Evolutionary conservation across 2,329 filamentous ascomycete species (phyloP).

Genomic region (Immersiporthe knoxdaviesiana): DNA sequence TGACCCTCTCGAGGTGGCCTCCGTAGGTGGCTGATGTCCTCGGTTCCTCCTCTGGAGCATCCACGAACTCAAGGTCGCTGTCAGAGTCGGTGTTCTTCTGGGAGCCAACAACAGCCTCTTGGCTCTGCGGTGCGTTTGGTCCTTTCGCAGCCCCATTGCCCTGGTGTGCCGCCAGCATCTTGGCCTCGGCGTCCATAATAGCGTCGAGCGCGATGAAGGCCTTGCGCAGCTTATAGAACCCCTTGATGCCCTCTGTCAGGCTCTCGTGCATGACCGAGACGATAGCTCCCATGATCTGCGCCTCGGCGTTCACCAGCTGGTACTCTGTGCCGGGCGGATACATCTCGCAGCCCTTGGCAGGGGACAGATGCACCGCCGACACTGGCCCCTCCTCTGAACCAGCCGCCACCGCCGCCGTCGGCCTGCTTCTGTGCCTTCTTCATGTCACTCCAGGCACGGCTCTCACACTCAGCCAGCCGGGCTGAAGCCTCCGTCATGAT

Average conservation of each 20-base stretch:
- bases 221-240: slow-evolving; percentile 90
- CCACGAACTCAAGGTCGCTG: slow-evolving; percentile 57
- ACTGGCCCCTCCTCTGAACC: slow-evolving; percentile 35
- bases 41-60: slow-evolving; percentile 55
- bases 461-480: slow-evolving; percentile 75
- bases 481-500: slow-evolving; percentile 82
- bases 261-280: slow-evolving; percentile 91
- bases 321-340: slow-evolving; percentile 88
- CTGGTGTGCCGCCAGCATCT: slow-evolving; percentile 39
- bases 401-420: slow-evolving; percentile 32
- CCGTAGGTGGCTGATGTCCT: slow-evolving; percentile 52
- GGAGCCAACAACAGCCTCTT: background rate
- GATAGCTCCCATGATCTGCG: slow-evolving; percentile 87
- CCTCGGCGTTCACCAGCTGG: slow-evolving; percentile 79
- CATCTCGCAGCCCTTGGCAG: slow-evolving; percentile 49
- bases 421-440: slow-evolving; percentile 72
- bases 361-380: slow-evolving; percentile 39
- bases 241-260: slow-evolving; percentile 85
- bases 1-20: slow-evolving; percentile 46
- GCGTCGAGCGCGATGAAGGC: slow-evolving; percentile 82
- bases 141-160: slow-evolving; percentile 7
- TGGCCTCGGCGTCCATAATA: slow-evolving; percentile 75
- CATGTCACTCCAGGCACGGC: slow-evolving; percentile 74
- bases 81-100: slow-evolving; percentile 32
- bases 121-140: background rate